These are phyloP conservation scores for Crithidia thermophila DNA, from an alignment of 208 protist species.

Conservation along the genomic window DNA sequence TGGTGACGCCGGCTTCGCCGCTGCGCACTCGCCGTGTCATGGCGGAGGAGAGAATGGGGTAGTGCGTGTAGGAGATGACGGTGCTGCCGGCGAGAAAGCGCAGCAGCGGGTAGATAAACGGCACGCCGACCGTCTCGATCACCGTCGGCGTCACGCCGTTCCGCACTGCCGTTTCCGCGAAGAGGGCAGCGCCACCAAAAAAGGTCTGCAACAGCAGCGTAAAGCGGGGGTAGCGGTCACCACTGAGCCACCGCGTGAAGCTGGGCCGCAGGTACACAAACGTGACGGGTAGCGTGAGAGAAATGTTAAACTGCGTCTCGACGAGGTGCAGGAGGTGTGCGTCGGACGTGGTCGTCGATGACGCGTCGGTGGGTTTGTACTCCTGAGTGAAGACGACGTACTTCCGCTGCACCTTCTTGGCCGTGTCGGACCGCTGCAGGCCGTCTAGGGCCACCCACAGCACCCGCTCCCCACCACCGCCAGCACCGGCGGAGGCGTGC, in stretches of 20 bases:
- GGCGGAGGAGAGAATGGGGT: conserved; percentile 95
- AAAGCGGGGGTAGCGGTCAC: conserved; percentile 69
- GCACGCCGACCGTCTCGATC: conserved; percentile 96
- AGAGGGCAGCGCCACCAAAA: conserved; percentile 84
- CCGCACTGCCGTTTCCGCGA: conserved; percentile 86
- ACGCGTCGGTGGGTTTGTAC: conserved; percentile 10
- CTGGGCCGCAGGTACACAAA: conserved; percentile 65
- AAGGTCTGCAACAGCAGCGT: conserved; percentile 95
- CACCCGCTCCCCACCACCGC: conserved; percentile 97
- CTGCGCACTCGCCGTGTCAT: conserved; percentile 74
- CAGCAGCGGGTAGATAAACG: conserved; percentile 95
- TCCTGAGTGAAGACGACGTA: conserved; percentile 70
- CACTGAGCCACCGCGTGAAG: conserved; percentile 67
- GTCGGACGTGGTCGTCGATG: not conserved
- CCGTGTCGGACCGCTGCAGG: conserved; percentile 57
- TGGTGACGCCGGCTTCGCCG: conserved; percentile 73
- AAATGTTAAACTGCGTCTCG: conserved; percentile 74
- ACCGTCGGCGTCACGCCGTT: conserved; percentile 54
- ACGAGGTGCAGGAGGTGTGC: conserved; percentile 37
- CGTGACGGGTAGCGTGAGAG: conserved; percentile 44
- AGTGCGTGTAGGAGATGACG: conserved; percentile 97
- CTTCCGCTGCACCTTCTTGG: conserved; percentile 34
- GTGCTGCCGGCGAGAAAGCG: conserved; percentile 70
- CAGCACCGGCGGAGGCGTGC: conserved; percentile 89
- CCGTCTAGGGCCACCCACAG: conserved; percentile 91